phyloP scores from a whole-genome alignment of 805 yeast species.

The Saccharomycopsis sp. region DNA sequence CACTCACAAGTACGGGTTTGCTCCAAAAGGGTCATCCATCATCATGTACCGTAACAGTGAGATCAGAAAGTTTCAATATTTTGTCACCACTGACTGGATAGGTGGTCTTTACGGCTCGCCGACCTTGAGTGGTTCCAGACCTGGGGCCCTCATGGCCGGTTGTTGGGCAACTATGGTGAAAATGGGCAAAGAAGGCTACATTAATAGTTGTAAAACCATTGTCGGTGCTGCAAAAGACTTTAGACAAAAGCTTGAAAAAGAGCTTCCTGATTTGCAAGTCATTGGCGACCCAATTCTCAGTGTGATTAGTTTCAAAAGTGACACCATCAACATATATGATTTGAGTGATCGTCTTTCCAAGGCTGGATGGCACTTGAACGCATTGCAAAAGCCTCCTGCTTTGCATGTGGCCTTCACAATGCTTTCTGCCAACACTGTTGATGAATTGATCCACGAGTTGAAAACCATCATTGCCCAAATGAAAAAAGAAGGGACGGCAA shows the following conservation, averaged over 20 bases:
- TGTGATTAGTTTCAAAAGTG: conserved; percentile 70
- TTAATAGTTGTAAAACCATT: conserved; percentile 54
- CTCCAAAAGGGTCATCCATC: conserved; percentile 92
- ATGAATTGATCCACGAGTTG: conserved; percentile 48
- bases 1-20: conserved; percentile 98
- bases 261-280: conserved; percentile 50
- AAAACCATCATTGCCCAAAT: conserved; percentile 36
- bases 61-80: conserved; percentile 76
- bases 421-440: conserved; percentile 51
- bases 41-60: conserved; percentile 73
- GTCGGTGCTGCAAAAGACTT: conserved; percentile 54
- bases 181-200: conserved; percentile 81
- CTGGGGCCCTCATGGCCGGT: conserved; percentile 96
- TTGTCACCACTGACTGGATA: conserved; percentile 73
- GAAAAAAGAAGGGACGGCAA: conserved; percentile 22
- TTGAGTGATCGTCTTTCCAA: conserved; percentile 61
- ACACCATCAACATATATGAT: conserved; percentile 58
- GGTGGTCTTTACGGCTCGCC: conserved; percentile 98
- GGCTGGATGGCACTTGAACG: conserved; percentile 82
- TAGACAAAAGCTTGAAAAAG: conserved; percentile 35
- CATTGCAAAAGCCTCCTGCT: conserved; percentile 86
- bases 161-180: conserved; percentile 91
- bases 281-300: conserved; percentile 82
- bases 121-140: conserved; percentile 92
- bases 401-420: conserved; percentile 83